These are phyloP conservation scores for Fusarium tricinctum DNA, from an alignment of 2,329 filamentous ascomycete species.

Conservation along the genomic window DNA sequence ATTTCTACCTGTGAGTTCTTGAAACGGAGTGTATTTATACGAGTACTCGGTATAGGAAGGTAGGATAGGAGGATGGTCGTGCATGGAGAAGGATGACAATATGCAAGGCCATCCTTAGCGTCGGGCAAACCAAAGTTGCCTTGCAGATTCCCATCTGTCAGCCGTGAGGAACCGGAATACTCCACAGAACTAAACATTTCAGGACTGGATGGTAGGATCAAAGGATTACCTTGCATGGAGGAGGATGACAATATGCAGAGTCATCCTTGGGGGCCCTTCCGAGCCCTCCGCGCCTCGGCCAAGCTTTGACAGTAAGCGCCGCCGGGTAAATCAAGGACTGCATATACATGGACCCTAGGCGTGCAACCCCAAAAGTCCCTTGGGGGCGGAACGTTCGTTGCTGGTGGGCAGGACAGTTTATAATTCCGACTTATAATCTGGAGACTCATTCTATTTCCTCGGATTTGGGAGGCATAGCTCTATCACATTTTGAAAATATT, in stretches of 20 bases:
- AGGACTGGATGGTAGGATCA: too few relatives aligned
- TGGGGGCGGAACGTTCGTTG: background rate
- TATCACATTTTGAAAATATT: background rate
- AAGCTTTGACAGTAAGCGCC: background rate
- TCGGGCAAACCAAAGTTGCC: too few relatives aligned
- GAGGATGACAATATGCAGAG: background rate
- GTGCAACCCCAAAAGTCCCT: background rate
- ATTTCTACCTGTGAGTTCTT: too few relatives aligned
- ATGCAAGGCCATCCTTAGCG: too few relatives aligned
- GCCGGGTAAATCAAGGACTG: background rate
- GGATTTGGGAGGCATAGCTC: background rate
- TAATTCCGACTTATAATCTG: background rate
- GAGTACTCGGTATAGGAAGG: too few relatives aligned
- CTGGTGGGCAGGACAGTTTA: background rate
- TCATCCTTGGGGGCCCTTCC: background rate
- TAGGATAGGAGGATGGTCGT: too few relatives aligned
- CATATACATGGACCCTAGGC: background rate
- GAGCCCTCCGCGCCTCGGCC: background rate
- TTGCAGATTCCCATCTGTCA: background rate
- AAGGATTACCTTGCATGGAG: too few relatives aligned
- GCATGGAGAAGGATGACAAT: too few relatives aligned
- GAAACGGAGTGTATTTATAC: too few relatives aligned
- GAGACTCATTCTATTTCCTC: background rate
- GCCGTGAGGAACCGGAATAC: too few relatives aligned
- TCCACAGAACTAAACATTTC: too few relatives aligned